Percentiles rank a stretch among this genome's conserved stretches.
Conservation (phyloP, 2,329 filamentous ascomycete genomes). For the Ascochyta rabiei region DNA sequence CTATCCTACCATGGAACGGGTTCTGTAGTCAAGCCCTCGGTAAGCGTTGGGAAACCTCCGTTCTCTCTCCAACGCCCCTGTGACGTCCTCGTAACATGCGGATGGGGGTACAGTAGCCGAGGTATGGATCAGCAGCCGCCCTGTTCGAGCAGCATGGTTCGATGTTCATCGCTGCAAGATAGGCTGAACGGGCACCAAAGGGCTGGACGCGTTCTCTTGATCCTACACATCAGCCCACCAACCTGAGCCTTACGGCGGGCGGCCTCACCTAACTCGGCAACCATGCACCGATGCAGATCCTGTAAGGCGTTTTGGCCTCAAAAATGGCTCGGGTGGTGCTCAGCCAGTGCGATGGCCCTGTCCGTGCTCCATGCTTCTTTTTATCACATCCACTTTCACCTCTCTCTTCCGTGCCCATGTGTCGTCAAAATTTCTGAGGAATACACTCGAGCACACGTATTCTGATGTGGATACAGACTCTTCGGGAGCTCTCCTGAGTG, state of each 20-base stretch:
- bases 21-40: background rate
- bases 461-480: background rate
- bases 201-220: background rate
- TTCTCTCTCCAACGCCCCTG: background rate
- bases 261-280: background rate
- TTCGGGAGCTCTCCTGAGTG: background rate
- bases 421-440: background rate
- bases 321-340: background rate
- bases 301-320: background rate
- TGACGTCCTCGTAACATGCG: background rate
- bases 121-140: background rate
- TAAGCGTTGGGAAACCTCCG: background rate
- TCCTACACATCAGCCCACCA: background rate
- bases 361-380: background rate
- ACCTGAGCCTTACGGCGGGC: background rate
- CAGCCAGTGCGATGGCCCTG: background rate
- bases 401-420: background rate
- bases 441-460: background rate
- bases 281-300: background rate
- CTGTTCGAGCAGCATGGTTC: background rate
- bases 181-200: too few relatives aligned
- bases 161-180: too few relatives aligned
- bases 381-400: background rate
- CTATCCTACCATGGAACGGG: background rate
- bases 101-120: constrained; percentile 1